These are phyloP conservation scores for Pyrenophora graminea DNA, from an alignment of 2,329 filamentous ascomycete species.

Conservation along the genomic window DNA sequence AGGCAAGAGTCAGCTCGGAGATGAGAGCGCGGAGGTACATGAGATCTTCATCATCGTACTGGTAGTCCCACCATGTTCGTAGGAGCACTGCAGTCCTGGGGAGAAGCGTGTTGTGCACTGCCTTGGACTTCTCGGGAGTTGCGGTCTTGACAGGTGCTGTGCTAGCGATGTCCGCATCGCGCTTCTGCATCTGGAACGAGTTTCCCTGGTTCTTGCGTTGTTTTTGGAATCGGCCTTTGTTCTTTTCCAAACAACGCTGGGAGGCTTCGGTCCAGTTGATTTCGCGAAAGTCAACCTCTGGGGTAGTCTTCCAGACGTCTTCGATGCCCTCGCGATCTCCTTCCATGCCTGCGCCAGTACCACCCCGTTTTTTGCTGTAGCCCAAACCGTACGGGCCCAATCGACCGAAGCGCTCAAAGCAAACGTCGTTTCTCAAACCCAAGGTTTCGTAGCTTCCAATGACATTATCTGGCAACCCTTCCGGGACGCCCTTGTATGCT, in stretches of 20 bases:
- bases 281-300: constrained; percentile 75
- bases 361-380: constrained; percentile 77
- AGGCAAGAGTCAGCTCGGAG: constrained; percentile 74
- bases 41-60: constrained; percentile 78
- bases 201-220: constrained; percentile 41
- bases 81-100: constrained; percentile 78
- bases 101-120: constrained; percentile 44
- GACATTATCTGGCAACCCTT: constrained; percentile 81
- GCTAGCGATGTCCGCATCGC: constrained; percentile 7
- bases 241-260: constrained; percentile 71
- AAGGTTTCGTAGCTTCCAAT: constrained; percentile 86
- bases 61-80: constrained; percentile 78
- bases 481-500: constrained; percentile 76
- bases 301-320: constrained; percentile 71
- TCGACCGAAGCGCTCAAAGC: constrained; percentile 89
- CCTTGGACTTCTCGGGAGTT: constrained; percentile 24
- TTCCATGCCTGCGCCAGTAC: constrained; percentile 81
- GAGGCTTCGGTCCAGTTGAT: constrained; percentile 82
- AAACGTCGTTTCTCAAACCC: constrained; percentile 79
- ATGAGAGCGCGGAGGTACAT: constrained; percentile 82
- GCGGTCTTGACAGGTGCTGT: constrained; percentile 16
- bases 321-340: constrained; percentile 83
- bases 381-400: constrained; percentile 89
- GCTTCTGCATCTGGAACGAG: constrained; percentile 48
- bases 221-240: constrained; percentile 68